A percentile compares a stretch with the other conserved stretches of the same genome.
Conservation (phyloP, 2,329 filamentous ascomycete genomes). For the Penicillium sp. region DNA sequence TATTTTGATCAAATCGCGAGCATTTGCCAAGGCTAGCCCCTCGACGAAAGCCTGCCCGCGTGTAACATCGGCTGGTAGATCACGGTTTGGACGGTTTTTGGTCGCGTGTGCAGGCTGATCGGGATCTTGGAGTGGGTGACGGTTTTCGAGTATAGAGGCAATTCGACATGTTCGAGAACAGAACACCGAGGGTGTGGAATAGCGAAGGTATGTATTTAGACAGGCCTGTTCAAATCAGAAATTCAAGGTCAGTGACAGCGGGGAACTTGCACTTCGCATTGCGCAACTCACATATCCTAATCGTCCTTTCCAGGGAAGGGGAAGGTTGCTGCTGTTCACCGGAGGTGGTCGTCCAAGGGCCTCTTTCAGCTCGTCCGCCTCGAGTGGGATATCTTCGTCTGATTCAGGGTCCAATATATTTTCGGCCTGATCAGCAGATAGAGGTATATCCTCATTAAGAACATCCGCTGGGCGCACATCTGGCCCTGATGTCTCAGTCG, state of each 20-base stretch:
- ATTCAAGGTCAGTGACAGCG: background rate
- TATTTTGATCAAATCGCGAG: slow-evolving; percentile 80
- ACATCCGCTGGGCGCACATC: slow-evolving; percentile 19
- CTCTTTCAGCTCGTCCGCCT: slow-evolving; percentile 58
- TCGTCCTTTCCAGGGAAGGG: slow-evolving; percentile 85
- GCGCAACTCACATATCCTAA: slow-evolving; percentile 73
- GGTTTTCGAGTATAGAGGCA: slow-evolving; percentile 83
- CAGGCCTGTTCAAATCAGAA: slow-evolving; percentile 61
- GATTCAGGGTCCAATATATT: slow-evolving; percentile 52
- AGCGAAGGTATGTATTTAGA: slow-evolving; percentile 85
- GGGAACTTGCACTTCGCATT: no score
- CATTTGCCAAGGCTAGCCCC: slow-evolving; percentile 75
- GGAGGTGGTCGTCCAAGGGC: slow-evolving; percentile 66
- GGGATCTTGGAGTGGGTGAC: slow-evolving; percentile 75
- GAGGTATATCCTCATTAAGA: slow-evolving; percentile 15
- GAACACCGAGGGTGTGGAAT: slow-evolving; percentile 79
- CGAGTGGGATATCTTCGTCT: slow-evolving; percentile 51
- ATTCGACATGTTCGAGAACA: slow-evolving; percentile 90
- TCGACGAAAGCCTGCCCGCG: slow-evolving; percentile 74
- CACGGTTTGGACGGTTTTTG: slow-evolving; percentile 81
- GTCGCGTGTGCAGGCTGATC: slow-evolving; percentile 73
- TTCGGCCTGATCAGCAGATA: slow-evolving; percentile 22
- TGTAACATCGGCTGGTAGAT: slow-evolving; percentile 63
- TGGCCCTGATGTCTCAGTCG: background rate
- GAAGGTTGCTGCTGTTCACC: slow-evolving; percentile 78